These are phyloP conservation scores for Haplosporangium sp. DNA, from an alignment of 371 early-diverging fungal species.

Conservation along the genomic window DNA sequence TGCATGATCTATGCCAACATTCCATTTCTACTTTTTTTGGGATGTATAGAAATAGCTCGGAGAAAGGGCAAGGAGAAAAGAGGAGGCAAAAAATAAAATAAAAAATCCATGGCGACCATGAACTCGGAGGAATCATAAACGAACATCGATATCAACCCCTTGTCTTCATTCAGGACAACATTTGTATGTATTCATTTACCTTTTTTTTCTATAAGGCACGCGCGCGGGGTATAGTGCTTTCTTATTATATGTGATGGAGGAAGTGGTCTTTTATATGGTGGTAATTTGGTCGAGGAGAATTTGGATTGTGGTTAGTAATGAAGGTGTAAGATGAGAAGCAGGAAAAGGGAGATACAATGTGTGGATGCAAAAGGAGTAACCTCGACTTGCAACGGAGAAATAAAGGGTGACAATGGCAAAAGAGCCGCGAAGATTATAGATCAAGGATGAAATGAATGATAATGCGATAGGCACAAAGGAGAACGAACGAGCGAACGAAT, in stretches of 20 bases:
- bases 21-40: not conserved
- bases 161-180: not conserved
- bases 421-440: not conserved
- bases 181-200: not conserved
- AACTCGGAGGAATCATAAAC: not conserved
- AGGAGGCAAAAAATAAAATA: not conserved
- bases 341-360: conserved; percentile 2
- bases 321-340: not conserved
- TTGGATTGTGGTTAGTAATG: not conserved
- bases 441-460: conserved; percentile 5
- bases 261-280: not conserved
- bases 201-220: not conserved
- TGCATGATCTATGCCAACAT: conserved; percentile 8
- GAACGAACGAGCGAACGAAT: not conserved
- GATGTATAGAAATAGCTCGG: conserved; percentile 1
- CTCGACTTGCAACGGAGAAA: conserved; percentile 18
- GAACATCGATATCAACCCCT: not conserved
- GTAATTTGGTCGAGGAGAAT: not conserved
- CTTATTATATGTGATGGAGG: not conserved
- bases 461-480: not conserved
- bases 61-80: conserved; percentile 5
- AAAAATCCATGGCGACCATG: not conserved
- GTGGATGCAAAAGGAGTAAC: not conserved
- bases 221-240: not conserved
- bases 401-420: not conserved